These are phyloP conservation scores for Fraxinus americana DNA, from an alignment of 257 asterid species.

Conservation along the genomic window DNA sequence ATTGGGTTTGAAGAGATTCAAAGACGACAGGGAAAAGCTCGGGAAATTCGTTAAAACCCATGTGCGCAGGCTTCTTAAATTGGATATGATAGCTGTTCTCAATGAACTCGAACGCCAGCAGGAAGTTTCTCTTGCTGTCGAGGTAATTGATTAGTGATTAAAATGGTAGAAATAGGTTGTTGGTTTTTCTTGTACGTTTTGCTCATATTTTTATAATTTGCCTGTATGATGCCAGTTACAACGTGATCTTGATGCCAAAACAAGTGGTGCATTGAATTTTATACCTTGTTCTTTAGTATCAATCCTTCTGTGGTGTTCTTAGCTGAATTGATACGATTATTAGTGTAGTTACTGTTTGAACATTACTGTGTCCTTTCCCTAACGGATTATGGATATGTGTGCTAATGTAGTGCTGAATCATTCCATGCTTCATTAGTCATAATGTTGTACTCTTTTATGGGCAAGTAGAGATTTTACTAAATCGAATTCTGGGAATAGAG, in stretches of 20 bases:
- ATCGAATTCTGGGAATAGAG: neutral
- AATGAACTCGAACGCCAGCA: constrained; percentile 90
- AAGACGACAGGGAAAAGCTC: constrained; percentile 61
- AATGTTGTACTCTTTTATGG: too few relatives aligned
- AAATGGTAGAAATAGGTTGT: neutral
- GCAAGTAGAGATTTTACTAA: too few relatives aligned
- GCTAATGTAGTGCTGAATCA: too few relatives aligned
- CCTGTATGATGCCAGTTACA: neutral
- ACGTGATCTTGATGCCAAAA: neutral
- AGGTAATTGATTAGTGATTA: constrained; percentile 44
- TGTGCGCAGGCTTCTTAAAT: constrained; percentile 76
- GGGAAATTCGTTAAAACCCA: constrained; percentile 74
- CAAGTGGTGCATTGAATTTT: neutral
- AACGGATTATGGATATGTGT: neutral
- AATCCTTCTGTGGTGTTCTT: neutral
- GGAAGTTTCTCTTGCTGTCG: constrained; percentile 82
- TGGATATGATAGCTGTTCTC: constrained; percentile 87
- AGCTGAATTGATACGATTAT: neutral
- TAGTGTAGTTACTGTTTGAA: neutral
- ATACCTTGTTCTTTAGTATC: too few relatives aligned
- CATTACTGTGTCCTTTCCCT: neutral
- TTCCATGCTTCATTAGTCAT: too few relatives aligned
- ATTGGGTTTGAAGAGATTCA: constrained; percentile 74
- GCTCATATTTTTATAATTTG: neutral
- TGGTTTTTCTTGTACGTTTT: neutral